Evolutionary conservation across 1,284 basidiomycete genomes (phyloP), one percentile per base, ranked within the genome.

Genomic region (Tilletiaria anomala): DNA sequence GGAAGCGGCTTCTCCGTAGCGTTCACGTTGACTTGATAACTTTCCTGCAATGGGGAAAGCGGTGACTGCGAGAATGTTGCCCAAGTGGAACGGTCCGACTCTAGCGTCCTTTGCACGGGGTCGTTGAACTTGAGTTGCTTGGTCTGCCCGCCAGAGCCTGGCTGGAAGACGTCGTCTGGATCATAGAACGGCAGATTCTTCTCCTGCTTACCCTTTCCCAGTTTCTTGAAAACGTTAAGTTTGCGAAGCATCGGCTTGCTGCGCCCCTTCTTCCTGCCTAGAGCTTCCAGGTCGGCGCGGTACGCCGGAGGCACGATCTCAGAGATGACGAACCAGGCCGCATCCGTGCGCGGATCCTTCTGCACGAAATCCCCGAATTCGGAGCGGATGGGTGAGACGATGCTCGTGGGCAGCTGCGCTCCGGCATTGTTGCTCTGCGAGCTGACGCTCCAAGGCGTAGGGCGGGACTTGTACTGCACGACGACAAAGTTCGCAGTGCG

Each of bases 401-500:
- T n/a, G n/a, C n/a, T n/a, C n/a, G n/a, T n/a, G n/a, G n/a, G n/a
- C n/a, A n/a, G n/a, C n/a, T n/a, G n/a, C n/a, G n/a, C n/a, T n/a
- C n/a, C n/a, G n/a, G n/a, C n/a, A n/a, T n/a, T n/a, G n/a, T n/a
- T n/a, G n/a, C n/a, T n/a, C n/a, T n/a, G n/a, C n/a, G n/a, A n/a
- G 32, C 46, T 48, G 5, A 57, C 51, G 5, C 54, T 52, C 21
- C 50, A 51, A 4, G 39, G 43, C 32, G 49, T 47, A 3, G 55
- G 46, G 5, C 55, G 37, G 15, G 46, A 47, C 45, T 54, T 56
- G 50, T 61, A 53, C 51, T 66, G 63, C 21, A 66, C 46, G 2
- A 66, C 50, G 20, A 54, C 63, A 51, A 66, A 66, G 43, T 51
- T 63, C n/a, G 63, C 57, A 11, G 45, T 44, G 14, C 63, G 48